Percentiles rank a stretch among this genome's conserved stretches.
phyloP scores from a whole-genome alignment of 2,329 filamentous ascomycete genomes.

The Zymoseptoria ardabiliae region DNA sequence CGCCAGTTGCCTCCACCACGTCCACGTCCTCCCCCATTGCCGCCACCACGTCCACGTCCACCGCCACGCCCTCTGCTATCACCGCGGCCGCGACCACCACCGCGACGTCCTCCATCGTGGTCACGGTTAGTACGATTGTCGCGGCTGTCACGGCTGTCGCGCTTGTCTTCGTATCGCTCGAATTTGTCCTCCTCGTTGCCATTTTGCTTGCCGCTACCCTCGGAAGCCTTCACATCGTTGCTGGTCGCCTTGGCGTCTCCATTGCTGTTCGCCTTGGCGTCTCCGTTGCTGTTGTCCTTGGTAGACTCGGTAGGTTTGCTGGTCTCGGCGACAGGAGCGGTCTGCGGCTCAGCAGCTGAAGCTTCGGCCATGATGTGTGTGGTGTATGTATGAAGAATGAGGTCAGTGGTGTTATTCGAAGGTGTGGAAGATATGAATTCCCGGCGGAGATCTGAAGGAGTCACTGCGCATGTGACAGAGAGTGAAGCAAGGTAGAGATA shows the following conservation, averaged over 20 bases:
- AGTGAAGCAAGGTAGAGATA: not conserved
- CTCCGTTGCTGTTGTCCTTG: conserved; percentile 15
- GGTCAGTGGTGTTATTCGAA: not conserved
- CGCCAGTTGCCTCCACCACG: conserved; percentile 8
- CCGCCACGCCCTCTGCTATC: conserved; percentile 11
- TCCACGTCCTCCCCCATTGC: conserved; percentile 9
- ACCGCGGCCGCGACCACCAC: conserved; percentile 8
- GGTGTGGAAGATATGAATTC: not conserved
- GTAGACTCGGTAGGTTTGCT: conserved; percentile 11
- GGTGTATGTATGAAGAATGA: not conserved
- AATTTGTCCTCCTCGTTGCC: conserved; percentile 11
- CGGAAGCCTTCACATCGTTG: conserved; percentile 10
- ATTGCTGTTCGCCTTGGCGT: conserved; percentile 14
- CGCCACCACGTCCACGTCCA: conserved; percentile 6
- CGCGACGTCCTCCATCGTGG: conserved; percentile 10
- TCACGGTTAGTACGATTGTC: conserved; percentile 12
- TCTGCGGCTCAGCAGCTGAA: conserved; percentile 12
- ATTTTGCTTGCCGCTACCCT: conserved; percentile 11
- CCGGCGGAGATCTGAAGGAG: not conserved
- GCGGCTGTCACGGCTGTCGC: conserved; percentile 10
- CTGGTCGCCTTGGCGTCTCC: conserved; percentile 11
- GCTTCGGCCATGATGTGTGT: conserved; percentile 17
- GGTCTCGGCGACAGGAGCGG: conserved; percentile 8
- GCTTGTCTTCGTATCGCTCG: conserved; percentile 8
- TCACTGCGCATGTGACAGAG: not conserved